A percentile compares a stretch with the other conserved stretches of the same genome.
These are phyloP conservation scores for Neofusicoccum sp. DNA, from an alignment of 2,329 filamentous ascomycete species.

Conservation along the genomic window DNA sequence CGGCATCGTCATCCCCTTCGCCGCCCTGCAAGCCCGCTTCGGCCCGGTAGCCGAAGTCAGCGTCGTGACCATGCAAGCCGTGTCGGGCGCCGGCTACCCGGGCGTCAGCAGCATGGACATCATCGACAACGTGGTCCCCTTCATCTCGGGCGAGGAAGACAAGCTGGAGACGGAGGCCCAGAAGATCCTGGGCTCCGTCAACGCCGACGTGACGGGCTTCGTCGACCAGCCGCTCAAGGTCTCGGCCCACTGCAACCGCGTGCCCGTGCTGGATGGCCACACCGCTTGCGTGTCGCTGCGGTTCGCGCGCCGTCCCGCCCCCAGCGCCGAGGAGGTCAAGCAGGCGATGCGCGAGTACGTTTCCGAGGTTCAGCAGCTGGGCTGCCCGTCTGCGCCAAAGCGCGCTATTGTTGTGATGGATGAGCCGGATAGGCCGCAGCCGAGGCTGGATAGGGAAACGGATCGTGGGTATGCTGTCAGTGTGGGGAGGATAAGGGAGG, in stretches of 20 bases:
- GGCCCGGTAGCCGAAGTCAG: slow-evolving; percentile 74
- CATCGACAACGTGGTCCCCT: slow-evolving; percentile 93
- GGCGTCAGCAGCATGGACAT: slow-evolving; percentile 94
- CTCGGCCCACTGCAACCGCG: slow-evolving; percentile 86
- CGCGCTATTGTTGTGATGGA: slow-evolving; percentile 86
- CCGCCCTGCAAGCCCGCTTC: slow-evolving; percentile 81
- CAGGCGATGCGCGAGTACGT: slow-evolving; percentile 77
- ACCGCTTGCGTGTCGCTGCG: slow-evolving; percentile 88
- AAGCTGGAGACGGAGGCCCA: slow-evolving; percentile 93
- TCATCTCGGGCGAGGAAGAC: slow-evolving; percentile 89
- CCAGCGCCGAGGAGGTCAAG: slow-evolving; percentile 73
- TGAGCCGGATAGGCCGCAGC: slow-evolving; percentile 86
- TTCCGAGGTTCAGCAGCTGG: slow-evolving; percentile 76
- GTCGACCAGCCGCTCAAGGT: slow-evolving; percentile 75
- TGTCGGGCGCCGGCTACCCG: slow-evolving; percentile 88
- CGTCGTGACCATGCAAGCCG: slow-evolving; percentile 92
- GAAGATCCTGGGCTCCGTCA: slow-evolving; percentile 84
- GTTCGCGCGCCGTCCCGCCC: slow-evolving; percentile 73
- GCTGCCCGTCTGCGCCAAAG: slow-evolving; percentile 81
- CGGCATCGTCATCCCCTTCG: slow-evolving; percentile 91
- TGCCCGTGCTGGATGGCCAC: slow-evolving; percentile 93
- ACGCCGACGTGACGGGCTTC: slow-evolving; percentile 69
- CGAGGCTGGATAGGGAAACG: slow-evolving; percentile 81
- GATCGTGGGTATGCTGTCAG: slow-evolving; percentile 86
- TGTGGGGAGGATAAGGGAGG: slow-evolving; percentile 81